Evolutionary conservation across 2,329 filamentous ascomycete species (phyloP).

Genomic region (Fusarium albosuccineum): DNA sequence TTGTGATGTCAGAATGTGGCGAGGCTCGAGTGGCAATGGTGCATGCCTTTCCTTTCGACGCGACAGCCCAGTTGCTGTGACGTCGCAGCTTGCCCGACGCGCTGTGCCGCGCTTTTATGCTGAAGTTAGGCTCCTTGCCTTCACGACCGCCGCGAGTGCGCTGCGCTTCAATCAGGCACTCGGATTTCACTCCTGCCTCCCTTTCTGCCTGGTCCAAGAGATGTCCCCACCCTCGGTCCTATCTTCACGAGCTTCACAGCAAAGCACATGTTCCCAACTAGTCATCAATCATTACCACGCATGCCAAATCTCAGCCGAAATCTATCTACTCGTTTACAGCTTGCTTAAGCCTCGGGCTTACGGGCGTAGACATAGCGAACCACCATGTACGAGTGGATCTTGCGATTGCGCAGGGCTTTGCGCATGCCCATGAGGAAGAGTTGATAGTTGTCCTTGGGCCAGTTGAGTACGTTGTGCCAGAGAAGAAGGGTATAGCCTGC

Average conservation of each 20-base stretch:
- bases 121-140: no score
- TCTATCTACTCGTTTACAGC: neutral
- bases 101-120: no score
- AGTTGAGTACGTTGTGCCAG: conserved; percentile 29
- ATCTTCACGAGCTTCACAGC: neutral
- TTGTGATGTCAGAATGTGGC: rapidly evolving
- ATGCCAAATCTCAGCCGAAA: neutral
- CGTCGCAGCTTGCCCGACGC: no score
- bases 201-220: neutral
- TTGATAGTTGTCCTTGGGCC: conserved; percentile 31
- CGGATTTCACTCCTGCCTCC: neutral
- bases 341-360: conserved; percentile 14
- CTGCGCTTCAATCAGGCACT: no score
- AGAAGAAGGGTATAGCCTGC: conserved; percentile 37
- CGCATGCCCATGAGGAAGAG: conserved; percentile 17
- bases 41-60: no score
- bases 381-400: conserved; percentile 26
- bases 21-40: neutral
- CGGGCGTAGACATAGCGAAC: conserved; percentile 31
- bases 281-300: neutral
- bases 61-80: no score
- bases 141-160: no score
- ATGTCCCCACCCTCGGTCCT: neutral
- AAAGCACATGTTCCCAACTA: neutral
- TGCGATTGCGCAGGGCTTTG: conserved; percentile 23